Evolutionary conservation across 2,329 filamentous ascomycete species (phyloP), one percentile per base, ranked within the genome.

Genomic region (Trichoderma sp.): DNA sequence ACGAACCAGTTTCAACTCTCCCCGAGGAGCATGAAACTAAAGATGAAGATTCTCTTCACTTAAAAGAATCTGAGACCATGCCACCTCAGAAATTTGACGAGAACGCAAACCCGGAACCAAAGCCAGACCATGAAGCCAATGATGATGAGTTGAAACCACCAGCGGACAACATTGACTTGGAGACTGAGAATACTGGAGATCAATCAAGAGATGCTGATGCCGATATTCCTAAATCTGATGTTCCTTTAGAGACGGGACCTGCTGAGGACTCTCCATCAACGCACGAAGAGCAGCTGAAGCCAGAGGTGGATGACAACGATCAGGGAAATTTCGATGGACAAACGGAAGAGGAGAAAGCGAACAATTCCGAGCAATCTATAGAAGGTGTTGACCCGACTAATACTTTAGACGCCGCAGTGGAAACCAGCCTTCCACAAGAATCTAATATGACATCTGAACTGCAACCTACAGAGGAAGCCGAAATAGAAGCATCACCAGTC

Each of bases 1-100:
- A 73, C 76, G 74, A 74, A 72, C 75, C 74, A 62, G 75, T 72
- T 73, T 72, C 72, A 53, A 76, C 75, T 69, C 71, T 70, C 68
- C 74, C 76, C 64, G 74, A 78, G 70, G 78, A 79, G 70, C 76
- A 79, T 70, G 79, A 79, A 66, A 72, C 76, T 76, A 77, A 79
- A 74, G 72, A 76, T 71, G 71, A 71, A 70, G 76, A 75, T 72
- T 72, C 72, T 75, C 70, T 75, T 72, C 70, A 71, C 69, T 71
- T 73, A 72, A 75, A 78, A 73, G 74, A 77, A 72, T 71, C 74
- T 70, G 70, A 78, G 69, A 73, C 69, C 65, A 71, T 69, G 29
- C 69, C 68, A 69, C 71, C 70, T 13, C 57, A 62, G n/a, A 31
- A 62, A 37, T 21, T 16, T 2, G 53, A 53, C 11, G 11, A 19